Conservation (phyloP, 2,329 filamentous ascomycete species). For the Keithomyces neogunnii region DNA sequence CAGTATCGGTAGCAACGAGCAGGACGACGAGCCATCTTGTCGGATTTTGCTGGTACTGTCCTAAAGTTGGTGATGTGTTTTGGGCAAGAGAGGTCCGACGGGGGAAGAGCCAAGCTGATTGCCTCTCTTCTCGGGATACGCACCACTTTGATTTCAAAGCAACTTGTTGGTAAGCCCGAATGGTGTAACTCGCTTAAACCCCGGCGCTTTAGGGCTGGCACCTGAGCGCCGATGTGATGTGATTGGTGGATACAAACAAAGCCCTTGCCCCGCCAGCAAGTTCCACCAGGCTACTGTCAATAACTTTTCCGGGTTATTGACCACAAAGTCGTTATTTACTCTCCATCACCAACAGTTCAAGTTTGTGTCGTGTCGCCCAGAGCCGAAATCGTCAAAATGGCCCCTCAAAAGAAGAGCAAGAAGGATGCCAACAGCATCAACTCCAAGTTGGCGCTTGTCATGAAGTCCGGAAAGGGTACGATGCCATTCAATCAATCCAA, state of each 20-base stretch:
- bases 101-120: slow-evolving; percentile 16
- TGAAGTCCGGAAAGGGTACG: slow-evolving; percentile 69
- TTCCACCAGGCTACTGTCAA: background rate
- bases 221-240: background rate
- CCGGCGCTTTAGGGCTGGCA: slow-evolving; percentile 31
- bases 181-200: slow-evolving; percentile 27
- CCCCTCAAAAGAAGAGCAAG: slow-evolving; percentile 69
- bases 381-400: slow-evolving; percentile 48
- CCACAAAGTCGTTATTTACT: background rate
- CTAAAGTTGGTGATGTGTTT: slow-evolving; percentile 26
- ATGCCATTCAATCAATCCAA: background rate
- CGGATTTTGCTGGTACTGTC: slow-evolving; percentile 41
- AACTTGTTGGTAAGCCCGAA: slow-evolving; percentile 21
- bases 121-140: slow-evolving; percentile 17
- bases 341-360: slow-evolving; percentile 13
- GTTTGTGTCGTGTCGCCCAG: slow-evolving; percentile 21
- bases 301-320: background rate
- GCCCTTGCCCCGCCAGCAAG: slow-evolving; percentile 12
- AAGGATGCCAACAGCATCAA: slow-evolving; percentile 71
- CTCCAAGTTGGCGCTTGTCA: slow-evolving; percentile 53
- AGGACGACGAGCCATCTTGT: slow-evolving; percentile 98
- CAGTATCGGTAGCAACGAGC: slow-evolving; percentile 99
- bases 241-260: slow-evolving; percentile 18
- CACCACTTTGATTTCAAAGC: slow-evolving; percentile 47
- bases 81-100: slow-evolving; percentile 20